Percentiles rank a stretch among this genome's conserved stretches.
phyloP scores from a whole-genome alignment of 202 grass and related monocot genomes.

The Carex arenaria region DNA sequence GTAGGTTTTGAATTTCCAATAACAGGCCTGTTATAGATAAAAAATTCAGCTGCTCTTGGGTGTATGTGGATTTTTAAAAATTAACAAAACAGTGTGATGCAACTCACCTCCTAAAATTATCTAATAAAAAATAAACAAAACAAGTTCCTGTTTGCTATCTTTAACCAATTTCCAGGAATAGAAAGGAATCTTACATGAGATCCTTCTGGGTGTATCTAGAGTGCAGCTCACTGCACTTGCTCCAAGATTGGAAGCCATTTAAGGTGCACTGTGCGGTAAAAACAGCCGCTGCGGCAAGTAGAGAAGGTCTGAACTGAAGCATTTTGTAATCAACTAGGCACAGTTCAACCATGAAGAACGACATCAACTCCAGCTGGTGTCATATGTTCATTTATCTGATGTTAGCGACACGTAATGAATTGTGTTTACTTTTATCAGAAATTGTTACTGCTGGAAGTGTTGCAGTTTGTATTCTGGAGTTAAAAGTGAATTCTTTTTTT shows the following conservation, averaged over 20 bases:
- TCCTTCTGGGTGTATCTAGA: constrained; percentile 59
- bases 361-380: constrained; percentile 67
- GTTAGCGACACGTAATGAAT: background rate
- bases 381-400: background rate
- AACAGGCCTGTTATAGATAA: no score
- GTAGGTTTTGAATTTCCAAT: no score
- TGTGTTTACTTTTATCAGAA: background rate
- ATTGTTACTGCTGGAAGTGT: background rate
- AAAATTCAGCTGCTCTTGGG: no score
- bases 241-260: constrained; percentile 65
- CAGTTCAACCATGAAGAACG: constrained; percentile 81
- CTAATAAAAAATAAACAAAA: background rate
- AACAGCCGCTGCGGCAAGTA: constrained; percentile 69
- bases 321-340: constrained; percentile 65
- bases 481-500: background rate
- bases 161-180: background rate
- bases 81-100: no score
- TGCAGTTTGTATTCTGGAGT: background rate
- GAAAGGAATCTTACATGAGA: constrained; percentile 40
- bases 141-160: background rate
- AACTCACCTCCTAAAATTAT: background rate
- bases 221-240: constrained; percentile 62
- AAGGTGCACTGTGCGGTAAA: constrained; percentile 76
- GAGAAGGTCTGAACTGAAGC: constrained; percentile 67
- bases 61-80: no score